Conservation (phyloP, 192 early-diverging fungal species). For the Coemansia asiatica region DNA sequence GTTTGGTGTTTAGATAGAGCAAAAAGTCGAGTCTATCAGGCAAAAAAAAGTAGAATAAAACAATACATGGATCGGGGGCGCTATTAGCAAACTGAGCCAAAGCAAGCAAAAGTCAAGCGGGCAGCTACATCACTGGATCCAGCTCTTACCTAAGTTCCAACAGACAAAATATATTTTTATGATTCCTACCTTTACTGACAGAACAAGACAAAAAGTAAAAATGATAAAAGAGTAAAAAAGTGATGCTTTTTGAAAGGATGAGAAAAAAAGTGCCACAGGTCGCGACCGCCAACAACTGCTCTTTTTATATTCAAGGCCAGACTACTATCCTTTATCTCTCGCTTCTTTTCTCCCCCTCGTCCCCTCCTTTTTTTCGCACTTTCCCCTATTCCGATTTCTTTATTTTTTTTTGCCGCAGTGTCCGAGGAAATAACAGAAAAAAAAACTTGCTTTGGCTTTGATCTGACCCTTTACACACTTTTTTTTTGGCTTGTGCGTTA, state of each 20-base stretch:
- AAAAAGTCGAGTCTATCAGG: neutral
- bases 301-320: neutral
- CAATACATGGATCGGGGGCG: too few species aligned
- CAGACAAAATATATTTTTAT: too few species aligned
- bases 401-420: neutral
- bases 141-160: too few species aligned
- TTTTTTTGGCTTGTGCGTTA: neutral
- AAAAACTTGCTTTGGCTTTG: neutral
- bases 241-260: neutral
- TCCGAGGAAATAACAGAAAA: neutral
- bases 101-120: too few species aligned
- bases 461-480: neutral
- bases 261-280: neutral
- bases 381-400: constrained; percentile 6
- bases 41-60: neutral
- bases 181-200: neutral
- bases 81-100: too few species aligned
- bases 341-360: neutral
- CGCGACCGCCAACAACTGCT: neutral
- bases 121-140: too few species aligned
- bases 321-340: neutral
- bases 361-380: constrained; percentile 1
- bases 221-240: neutral
- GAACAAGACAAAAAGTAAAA: neutral
- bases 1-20: constrained; percentile 1